Percentiles rank a stretch among this genome's conserved stretches.
These are phyloP conservation scores for Aspergillus glaucus DNA, from an alignment of 2,329 filamentous ascomycete species.

Conservation along the genomic window DNA sequence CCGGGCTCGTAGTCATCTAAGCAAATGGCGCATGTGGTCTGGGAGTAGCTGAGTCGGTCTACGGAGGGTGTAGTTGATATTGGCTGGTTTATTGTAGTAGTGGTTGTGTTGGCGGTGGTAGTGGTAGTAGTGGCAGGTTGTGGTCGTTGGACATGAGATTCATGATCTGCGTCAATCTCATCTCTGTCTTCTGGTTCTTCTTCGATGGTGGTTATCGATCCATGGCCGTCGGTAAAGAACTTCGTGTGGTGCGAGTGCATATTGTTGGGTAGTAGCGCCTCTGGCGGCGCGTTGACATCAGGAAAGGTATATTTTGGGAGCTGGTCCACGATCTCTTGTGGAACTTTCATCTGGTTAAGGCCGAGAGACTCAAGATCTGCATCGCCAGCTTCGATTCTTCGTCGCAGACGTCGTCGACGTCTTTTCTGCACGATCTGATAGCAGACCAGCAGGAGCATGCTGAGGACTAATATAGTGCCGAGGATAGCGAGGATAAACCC, in stretches of 20 bases:
- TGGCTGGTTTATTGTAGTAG: neutral
- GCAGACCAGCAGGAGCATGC: constrained; percentile 58
- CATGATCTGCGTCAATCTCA: constrained; percentile 1
- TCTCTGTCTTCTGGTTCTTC: neutral
- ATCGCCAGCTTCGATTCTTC: constrained; percentile 68
- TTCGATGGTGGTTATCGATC: neutral
- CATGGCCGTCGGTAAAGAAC: neutral
- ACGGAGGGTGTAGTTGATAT: neutral
- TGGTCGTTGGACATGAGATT: neutral
- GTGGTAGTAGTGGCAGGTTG: neutral
- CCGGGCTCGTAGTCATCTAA: constrained; percentile 69
- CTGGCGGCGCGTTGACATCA: constrained; percentile 18
- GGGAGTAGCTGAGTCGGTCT: constrained; percentile 49
- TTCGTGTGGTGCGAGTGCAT: neutral
- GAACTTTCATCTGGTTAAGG: constrained; percentile 74
- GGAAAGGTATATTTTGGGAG: constrained; percentile 76
- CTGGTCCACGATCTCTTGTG: constrained; percentile 60
- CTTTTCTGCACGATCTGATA: constrained; percentile 72
- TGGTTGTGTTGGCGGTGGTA: neutral
- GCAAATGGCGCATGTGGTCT: constrained; percentile 86
- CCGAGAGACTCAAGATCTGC: constrained; percentile 81
- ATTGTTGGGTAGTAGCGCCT: constrained; percentile 2
- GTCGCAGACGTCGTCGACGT: constrained; percentile 60
- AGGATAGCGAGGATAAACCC: constrained; percentile 69
- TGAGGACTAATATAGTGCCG: constrained; percentile 69